These are phyloP conservation scores for Naganishia vaughanmartiniae DNA, from an alignment of 768 basidiomycete species.

Conservation along the genomic window DNA sequence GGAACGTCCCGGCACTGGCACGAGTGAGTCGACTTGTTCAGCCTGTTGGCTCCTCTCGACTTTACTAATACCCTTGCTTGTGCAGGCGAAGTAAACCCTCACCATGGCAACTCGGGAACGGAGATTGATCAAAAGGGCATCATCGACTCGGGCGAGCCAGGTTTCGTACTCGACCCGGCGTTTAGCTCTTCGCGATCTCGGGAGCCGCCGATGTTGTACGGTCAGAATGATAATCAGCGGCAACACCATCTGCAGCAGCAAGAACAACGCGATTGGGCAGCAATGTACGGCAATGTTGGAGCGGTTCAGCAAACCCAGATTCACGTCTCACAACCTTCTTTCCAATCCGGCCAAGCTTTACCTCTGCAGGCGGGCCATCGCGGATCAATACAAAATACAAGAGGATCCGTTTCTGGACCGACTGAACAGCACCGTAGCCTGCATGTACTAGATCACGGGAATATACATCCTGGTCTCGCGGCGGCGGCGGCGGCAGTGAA, in stretches of 20 bases:
- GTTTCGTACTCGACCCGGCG: not conserved
- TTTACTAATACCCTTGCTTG: not conserved
- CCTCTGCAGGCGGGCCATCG: not conserved
- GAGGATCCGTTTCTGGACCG: not conserved
- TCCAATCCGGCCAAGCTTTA: not conserved
- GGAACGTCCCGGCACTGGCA: not conserved
- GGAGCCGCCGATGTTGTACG: not conserved
- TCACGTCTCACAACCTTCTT: not conserved
- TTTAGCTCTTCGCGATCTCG: not conserved
- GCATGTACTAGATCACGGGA: not conserved
- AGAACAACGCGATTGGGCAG: slow-evolving; percentile 4
- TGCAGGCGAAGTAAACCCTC: not conserved
- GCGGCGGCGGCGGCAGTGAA: not conserved
- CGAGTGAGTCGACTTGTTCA: not conserved
- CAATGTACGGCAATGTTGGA: not conserved
- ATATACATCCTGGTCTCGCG: not conserved
- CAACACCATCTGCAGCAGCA: slow-evolving; percentile 8
- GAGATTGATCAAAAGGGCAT: not conserved
- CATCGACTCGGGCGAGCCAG: not conserved
- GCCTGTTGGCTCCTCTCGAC: not conserved
- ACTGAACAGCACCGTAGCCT: not conserved
- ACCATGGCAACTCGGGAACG: not conserved
- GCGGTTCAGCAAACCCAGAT: slow-evolving; percentile 3
- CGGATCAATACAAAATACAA: not conserved
- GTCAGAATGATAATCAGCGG: not conserved